Conservation (phyloP, 2,329 filamentous ascomycete genomes). For the Colletotrichum orbiculare region DNA sequence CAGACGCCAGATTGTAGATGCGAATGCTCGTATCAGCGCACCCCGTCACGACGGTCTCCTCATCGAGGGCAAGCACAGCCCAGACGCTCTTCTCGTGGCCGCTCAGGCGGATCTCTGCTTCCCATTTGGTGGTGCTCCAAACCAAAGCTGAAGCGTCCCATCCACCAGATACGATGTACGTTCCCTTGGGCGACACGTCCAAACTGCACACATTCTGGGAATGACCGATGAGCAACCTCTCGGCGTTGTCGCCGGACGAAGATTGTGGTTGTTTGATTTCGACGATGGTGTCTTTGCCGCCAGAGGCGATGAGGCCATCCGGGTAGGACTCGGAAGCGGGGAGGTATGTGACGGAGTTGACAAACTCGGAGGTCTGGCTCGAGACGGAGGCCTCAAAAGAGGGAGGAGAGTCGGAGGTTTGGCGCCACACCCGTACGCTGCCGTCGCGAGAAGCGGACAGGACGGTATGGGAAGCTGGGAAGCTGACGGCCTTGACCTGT, state of each 20-base stretch:
- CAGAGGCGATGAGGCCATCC: slow-evolving; percentile 85
- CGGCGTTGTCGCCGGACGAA: slow-evolving; percentile 78
- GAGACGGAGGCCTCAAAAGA: slow-evolving; percentile 82
- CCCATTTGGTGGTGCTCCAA: slow-evolving; percentile 90
- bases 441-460: slow-evolving; percentile 92
- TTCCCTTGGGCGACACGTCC: slow-evolving; percentile 78
- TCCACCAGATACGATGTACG: slow-evolving; percentile 86
- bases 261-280: slow-evolving; percentile 83
- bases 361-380: slow-evolving; percentile 83
- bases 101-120: slow-evolving; percentile 73
- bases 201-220: slow-evolving; percentile 88
- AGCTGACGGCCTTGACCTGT: slow-evolving; percentile 88
- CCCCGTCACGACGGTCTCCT: slow-evolving; percentile 85
- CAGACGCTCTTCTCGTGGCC: slow-evolving; percentile 86
- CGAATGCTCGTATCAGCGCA: slow-evolving; percentile 92
- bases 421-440: slow-evolving; percentile 88
- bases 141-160: slow-evolving; percentile 92
- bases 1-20: slow-evolving; percentile 78
- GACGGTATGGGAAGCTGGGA: slow-evolving; percentile 77
- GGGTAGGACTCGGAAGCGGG: slow-evolving; percentile 75
- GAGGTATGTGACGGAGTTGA: slow-evolving; percentile 86
- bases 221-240: slow-evolving; percentile 88
- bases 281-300: slow-evolving; percentile 92
- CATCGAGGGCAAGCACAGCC: slow-evolving; percentile 88
- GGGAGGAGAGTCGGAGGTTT: slow-evolving; percentile 72